These are phyloP conservation scores for Cydonia oblonga DNA, from an alignment of 331 rosid species.

Conservation along the genomic window DNA sequence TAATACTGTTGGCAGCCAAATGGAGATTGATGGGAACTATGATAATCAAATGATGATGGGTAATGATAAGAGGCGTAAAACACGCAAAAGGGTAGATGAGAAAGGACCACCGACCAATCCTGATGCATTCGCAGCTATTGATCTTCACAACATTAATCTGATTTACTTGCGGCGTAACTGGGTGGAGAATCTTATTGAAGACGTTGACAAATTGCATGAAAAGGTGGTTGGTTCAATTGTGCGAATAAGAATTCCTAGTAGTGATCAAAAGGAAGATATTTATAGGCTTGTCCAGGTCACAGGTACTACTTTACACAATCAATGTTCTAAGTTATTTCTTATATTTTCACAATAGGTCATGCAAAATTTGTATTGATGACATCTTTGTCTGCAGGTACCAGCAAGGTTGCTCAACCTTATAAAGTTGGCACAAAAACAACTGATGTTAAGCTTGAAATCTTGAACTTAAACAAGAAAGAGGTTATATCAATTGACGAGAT, in stretches of 20 bases:
- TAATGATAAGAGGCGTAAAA: slow-evolving; percentile 45
- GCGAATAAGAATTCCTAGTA: slow-evolving; percentile 57
- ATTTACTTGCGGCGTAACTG: slow-evolving; percentile 63
- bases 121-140: slow-evolving; percentile 67
- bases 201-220: slow-evolving; percentile 46
- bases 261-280: slow-evolving; percentile 70
- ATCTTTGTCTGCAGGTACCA: slow-evolving; percentile 56
- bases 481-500: slow-evolving; percentile 57
- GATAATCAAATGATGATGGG: slow-evolving; percentile 26
- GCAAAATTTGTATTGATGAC: slow-evolving; percentile 10
- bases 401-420: slow-evolving; percentile 57
- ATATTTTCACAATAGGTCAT: not conserved
- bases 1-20: slow-evolving; percentile 31
- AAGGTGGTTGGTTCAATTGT: slow-evolving; percentile 85
- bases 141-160: slow-evolving; percentile 69
- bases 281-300: slow-evolving; percentile 92
- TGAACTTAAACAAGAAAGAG: slow-evolving; percentile 76
- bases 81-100: slow-evolving; percentile 34
- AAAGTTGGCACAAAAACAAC: slow-evolving; percentile 53
- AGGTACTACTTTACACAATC: slow-evolving; percentile 37
- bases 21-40: slow-evolving; percentile 34
- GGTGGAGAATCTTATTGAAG: slow-evolving; percentile 52
- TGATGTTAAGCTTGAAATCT: slow-evolving; percentile 63
- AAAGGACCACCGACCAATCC: slow-evolving; percentile 29
- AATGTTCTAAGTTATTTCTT: slow-evolving; percentile 1